Base-by-base conservation (phyloP, 768 basidiomycete genomes). In the Mycena crocata region DNA sequence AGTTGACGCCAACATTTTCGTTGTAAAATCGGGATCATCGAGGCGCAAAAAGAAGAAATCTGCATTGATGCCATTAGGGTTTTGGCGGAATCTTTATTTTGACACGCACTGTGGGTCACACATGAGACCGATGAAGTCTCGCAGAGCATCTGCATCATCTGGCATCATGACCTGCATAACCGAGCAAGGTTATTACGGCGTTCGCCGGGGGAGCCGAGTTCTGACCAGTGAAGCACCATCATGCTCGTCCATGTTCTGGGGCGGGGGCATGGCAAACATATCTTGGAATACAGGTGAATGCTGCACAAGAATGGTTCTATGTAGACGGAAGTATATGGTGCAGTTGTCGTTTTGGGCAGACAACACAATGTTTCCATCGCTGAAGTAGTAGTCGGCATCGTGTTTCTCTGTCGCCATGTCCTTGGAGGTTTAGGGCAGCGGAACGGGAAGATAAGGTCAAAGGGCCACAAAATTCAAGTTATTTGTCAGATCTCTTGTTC, bases 291-390 rank as follows among this genome's bases (percentile, higher is more conserved):
- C 56, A 3, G 46, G 46, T 3, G 62, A 57, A 50, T 57, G 46
- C 30, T 44, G 31, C 23, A 21, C 31, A 7, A 64, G 39, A 21
- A 58, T 50, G 23, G 37, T 34, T 12, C 28, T 30, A 32, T 64
- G 57, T 6, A 59, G 50, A 26, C 57, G 57, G 24, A 65, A 59
- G 28, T 59, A 59, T 39, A 24, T 39, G 3, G 50, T 51, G 24
- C 34, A 15, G 34, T 57, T 31, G n/a, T 32, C 31, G 26, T 64
- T 49, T 32, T 51, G 28, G 17, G 56, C 48, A 0, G 57, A 31
- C 42, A 65, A 31, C 3, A 59, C 64, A 23, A 65, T 54, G 30
- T 65, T 65, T 3, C 57, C 50, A 32, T 59, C 64, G 1, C 54
- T 51, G n/a, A 45, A 10, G 26, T 65, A 54, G 24, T 45, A 45